Base-by-base conservation (phyloP, 805 yeast genomes). In the Jamesozyma gamospora region DNA sequence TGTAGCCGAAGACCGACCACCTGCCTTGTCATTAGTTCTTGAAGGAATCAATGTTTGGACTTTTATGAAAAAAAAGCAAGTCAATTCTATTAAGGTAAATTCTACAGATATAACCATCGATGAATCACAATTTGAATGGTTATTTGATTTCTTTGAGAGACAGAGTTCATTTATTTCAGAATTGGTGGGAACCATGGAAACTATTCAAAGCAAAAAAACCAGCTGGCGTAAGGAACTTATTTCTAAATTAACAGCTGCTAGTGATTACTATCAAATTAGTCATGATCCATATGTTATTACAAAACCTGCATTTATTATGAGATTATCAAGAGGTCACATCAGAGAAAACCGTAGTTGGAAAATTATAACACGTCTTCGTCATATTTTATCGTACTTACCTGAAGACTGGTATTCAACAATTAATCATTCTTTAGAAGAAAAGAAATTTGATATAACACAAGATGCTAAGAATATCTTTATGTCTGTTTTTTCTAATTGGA, bases 231-330 rank as follows among this genome's bases (percentile, higher is more conserved):
- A 56, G 43, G 66, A 65, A 34, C 45, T 72, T 4, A 52, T 75
- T 4, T 64, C 70, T 32, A 60, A 64, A 33, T 46, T 72, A 17
- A 65, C 75, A 1, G 47, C 56, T 8, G 77, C 79, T 4, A 72
- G 79, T 36, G 70, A 65, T 25, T 51, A 53, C 18, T 71, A 60
- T 49, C 70, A 71, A 25, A 72, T 87, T 32, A 77, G 77, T 36
- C 83, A 83, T 45, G 97, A 92, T 51, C 94, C 97, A 0, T 77
- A 84, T 5, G 95, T 87, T 15, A 71, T 90, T 38, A 88, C 96
- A 1, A 80, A 86, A 37, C 96, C 96, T 0, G 81, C 96, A 0
- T 79, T 82, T 50, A 75, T 86, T 25, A 72, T 85, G 35, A 68
- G 95, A 39, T 72, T 87, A 3, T 72, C 79, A 2, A 68, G 70